Base-by-base conservation (phyloP, 176 grass and related monocot species). In the Ananas comosus region DNA sequence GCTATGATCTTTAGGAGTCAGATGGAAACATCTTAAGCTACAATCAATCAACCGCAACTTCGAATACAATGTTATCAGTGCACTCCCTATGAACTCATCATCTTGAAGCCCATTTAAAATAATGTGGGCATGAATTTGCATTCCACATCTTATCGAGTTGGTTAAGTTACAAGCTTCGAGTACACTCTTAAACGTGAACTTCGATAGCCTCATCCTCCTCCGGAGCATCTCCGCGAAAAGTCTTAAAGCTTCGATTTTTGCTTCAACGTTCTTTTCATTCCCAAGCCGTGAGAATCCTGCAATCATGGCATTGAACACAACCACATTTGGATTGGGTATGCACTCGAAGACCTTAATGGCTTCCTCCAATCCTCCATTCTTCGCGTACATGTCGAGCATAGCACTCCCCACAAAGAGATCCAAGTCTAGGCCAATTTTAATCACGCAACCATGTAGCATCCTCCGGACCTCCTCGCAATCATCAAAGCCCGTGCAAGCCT, bases 251-350 rank as follows among this genome's bases (percentile, higher is more conserved):
- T 78, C 68, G 14, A 80, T 53, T 67, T 74, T 83, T 28, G 75
- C 13, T 82, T 86, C 77, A 27, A 65, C 49, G 53, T 80, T 85
- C n/a, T 66, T 72, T 48, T 88, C 80, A 13, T 83, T 88, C 65
- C 88, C 91, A 67, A 96, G 63, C 16, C 82, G 74, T 72, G 85
- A 81, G 63, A 88, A 91, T 9, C 91, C 87, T 0, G 88, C 91
- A 68, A 96, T 96, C 91, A 96, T 84, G 70, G 85, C 83, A 88
- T 81, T 84, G 70, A 91, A 86, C 25, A 91, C 73, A 11, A 91
- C 82, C 18, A 76, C 74, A 82, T 74, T 86, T 63, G 82, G 85
- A 75, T 80, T 79, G 2, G 80, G 72, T 61, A 91, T 88, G 65
- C 57, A 78, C 64, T 83, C 72, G 82, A 96, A 96, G 47, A 91